Percentiles rank a stretch among this genome's conserved stretches.
Evolutionary conservation across 2,329 filamentous ascomycete species (phyloP).

Genomic region (Ascochyta pisi): DNA sequence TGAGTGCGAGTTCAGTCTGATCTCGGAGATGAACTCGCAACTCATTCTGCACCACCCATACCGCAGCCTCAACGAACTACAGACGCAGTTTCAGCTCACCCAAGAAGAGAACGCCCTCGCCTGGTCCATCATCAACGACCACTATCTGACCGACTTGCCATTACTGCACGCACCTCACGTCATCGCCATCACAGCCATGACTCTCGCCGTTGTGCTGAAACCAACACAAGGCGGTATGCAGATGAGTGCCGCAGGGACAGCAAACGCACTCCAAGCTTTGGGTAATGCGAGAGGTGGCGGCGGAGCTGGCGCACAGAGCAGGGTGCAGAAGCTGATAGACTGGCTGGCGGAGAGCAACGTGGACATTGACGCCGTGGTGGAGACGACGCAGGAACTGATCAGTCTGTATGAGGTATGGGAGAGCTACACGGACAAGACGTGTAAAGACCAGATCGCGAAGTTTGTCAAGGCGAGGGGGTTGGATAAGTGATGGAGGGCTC

Average conservation of each 20-base stretch:
- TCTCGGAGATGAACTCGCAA: conserved; percentile 88
- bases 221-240: conserved; percentile 63
- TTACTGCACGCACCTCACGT: conserved; percentile 85
- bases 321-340: conserved; percentile 72
- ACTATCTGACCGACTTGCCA: conserved; percentile 90
- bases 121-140: conserved; percentile 87
- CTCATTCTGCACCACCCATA: conserved; percentile 92
- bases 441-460: conserved; percentile 68
- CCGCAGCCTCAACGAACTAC: conserved; percentile 76
- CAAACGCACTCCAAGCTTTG: conserved; percentile 47
- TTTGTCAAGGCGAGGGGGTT: conserved; percentile 67
- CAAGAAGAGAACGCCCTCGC: conserved; percentile 80
- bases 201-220: conserved; percentile 82
- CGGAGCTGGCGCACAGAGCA: conserved; percentile 50
- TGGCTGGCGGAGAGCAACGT: conserved; percentile 89
- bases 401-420: conserved; percentile 84
- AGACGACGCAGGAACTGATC: conserved; percentile 90
- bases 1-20: conserved; percentile 92
- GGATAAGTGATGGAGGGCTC: conserved; percentile 55
- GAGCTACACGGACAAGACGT: conserved; percentile 68
- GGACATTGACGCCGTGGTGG: conserved; percentile 83
- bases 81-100: conserved; percentile 72
- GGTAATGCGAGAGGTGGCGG: conserved; percentile 41
- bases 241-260: conserved; percentile 51
- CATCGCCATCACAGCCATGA: conserved; percentile 84